Evolutionary conservation across 306 rosid genomes (phyloP), one percentile per base, ranked within the genome.

Genomic region (Biancaea sappan): DNA sequence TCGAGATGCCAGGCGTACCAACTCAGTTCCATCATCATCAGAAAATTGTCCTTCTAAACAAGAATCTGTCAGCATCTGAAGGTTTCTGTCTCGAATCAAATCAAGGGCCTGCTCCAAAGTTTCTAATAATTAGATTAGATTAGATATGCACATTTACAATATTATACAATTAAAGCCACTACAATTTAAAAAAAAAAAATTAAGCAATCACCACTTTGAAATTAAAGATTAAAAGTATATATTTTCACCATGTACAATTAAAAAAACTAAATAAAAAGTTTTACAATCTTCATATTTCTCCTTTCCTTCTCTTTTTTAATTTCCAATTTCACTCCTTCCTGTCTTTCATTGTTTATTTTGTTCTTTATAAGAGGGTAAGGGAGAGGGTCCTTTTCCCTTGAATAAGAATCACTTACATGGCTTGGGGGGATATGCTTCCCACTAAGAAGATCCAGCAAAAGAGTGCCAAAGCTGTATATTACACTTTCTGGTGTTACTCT

Each of bases 401-500:
- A 34, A 38, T 6, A 57, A 21, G 46, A 62, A 64, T 28, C 15
- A 79, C 90, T 83, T 66, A 86, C 90, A 73, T 86, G 90, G 67
- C 86, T 72, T 6, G 90, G 90, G 19, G 90, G 90, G 22, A 83
- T 83, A 72, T 83, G 90, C 77, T 86, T 86, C 78, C 86, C 84
- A 59, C 89, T 86, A 66, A 86, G 78, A 62, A 86, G 88, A 74
- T 86, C 90, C 29, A 86, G 86, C 80, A 86, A 68, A 60, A 86
- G 88, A 71, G 88, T 86, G 29, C 86, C 88, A 19, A 86, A 83
- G 80, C 90, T 83, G 37, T 83, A 86, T 68, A 86, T 84, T 18
- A 83, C 86, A 86, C 90, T 86, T 62, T 83, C 88, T 12, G 90
- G 82, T 48, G 90, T 86, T 63, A 86, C 88, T 75, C 83, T 81